A percentile compares a stretch with the other conserved stretches of the same genome.
These are phyloP conservation scores for Fomitopsis serialis DNA, from an alignment of 768 basidiomycete genomes.

Conservation along the genomic window DNA sequence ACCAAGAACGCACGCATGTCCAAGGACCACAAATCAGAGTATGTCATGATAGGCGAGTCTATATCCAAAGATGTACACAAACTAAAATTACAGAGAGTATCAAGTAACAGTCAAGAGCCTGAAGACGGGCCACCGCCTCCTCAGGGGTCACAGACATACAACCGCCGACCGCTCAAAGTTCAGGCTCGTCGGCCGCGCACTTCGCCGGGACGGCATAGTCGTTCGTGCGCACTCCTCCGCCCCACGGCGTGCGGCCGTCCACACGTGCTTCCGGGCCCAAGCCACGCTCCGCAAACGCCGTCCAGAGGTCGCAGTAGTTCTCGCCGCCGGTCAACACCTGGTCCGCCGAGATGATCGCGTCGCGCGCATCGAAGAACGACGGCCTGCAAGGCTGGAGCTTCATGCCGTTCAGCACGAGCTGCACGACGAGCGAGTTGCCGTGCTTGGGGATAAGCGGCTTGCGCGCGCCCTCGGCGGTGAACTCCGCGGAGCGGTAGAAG, in stretches of 20 bases:
- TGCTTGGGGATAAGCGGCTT: slow-evolving; percentile 78
- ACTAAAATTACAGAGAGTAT: no score
- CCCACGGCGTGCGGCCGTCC: slow-evolving; percentile 82
- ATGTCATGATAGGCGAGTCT: no score
- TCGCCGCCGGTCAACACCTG: slow-evolving; percentile 86
- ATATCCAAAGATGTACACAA: no score
- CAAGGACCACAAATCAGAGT: no score
- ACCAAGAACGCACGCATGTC: no score
- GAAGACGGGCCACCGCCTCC: no score
- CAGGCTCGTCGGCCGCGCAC: slow-evolving; percentile 27
- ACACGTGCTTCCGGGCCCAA: slow-evolving; percentile 75
- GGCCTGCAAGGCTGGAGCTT: slow-evolving; percentile 93
- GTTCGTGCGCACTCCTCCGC: slow-evolving; percentile 79
- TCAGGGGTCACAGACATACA: neutral
- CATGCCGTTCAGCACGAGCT: slow-evolving; percentile 89
- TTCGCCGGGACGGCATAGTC: slow-evolving; percentile 36
- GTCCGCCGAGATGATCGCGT: slow-evolving; percentile 90
- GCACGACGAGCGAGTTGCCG: slow-evolving; percentile 81
- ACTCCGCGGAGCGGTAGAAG: slow-evolving; percentile 57
- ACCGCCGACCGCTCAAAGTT: slow-evolving; percentile 9
- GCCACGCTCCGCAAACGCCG: slow-evolving; percentile 77
- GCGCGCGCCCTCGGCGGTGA: slow-evolving; percentile 34
- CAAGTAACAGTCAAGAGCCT: no score
- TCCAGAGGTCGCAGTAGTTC: slow-evolving; percentile 87
- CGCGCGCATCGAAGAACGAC: slow-evolving; percentile 83